Conservation (phyloP, 768 basidiomycete species). For the Xerocomellus amylosporus region DNA sequence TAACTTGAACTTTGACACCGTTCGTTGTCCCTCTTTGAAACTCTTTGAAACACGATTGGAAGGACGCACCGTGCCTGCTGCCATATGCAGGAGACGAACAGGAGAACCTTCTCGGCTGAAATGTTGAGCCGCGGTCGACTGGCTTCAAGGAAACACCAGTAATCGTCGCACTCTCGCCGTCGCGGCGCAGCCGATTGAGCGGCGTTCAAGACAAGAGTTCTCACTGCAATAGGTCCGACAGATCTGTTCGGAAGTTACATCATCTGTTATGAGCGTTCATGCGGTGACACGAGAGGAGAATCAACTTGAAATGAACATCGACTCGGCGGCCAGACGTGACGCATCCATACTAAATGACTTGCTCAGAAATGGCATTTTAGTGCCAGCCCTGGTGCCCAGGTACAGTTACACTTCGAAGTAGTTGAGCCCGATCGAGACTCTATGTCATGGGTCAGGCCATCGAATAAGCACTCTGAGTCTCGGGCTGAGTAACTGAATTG, state of each 20-base stretch:
- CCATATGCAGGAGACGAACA: neutral
- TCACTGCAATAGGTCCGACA: neutral
- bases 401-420: too few species aligned
- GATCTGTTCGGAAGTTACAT: slow-evolving; percentile 2
- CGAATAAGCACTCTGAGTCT: too few species aligned
- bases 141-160: neutral
- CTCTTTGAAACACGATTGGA: neutral
- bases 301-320: neutral
- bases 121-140: neutral
- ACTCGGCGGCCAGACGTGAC: neutral
- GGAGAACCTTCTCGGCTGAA: neutral
- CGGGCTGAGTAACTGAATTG: too few species aligned
- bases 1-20: neutral
- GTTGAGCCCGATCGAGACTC: too few species aligned
- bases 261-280: neutral
- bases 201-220: neutral
- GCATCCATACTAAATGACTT: neutral
- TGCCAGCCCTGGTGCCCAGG: neutral
- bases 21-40: neutral
- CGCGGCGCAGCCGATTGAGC: neutral
- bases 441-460: too few species aligned
- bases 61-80: neutral
- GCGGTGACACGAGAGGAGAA: neutral
- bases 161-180: neutral
- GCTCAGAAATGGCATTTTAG: neutral